Percentiles rank a stretch among this genome's conserved stretches.
Conservation (phyloP, 2,329 filamentous ascomycete genomes). For the Blumeria graminis region DNA sequence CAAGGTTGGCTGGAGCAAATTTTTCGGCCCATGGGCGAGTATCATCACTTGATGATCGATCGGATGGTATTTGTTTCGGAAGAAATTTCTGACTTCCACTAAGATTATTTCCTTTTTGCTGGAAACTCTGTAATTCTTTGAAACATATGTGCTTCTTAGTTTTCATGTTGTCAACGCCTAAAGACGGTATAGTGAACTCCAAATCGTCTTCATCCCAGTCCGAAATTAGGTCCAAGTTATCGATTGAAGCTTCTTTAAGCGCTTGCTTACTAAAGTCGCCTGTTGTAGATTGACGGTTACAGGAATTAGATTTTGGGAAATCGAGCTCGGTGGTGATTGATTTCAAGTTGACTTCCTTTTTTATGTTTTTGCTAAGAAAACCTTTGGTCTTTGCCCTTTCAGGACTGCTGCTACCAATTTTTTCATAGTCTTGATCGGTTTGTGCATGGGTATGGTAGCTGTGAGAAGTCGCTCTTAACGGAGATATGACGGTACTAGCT, state of each 20-base stretch:
- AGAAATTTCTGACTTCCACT: constrained; percentile 27
- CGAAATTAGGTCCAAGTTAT: constrained; percentile 23
- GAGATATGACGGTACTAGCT: too few species aligned
- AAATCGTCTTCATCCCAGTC: constrained; percentile 29
- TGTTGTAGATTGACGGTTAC: neutral
- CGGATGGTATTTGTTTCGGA: constrained; percentile 15
- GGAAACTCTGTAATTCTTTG: neutral
- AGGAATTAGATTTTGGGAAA: neutral
- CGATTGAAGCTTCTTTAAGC: constrained; percentile 13
- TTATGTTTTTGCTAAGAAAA: too few species aligned
- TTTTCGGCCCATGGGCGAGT: constrained; percentile 66
- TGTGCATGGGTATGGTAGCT: too few species aligned
- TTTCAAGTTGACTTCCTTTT: too few species aligned
- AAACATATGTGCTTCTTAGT: constrained; percentile 4
- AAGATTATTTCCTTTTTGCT: constrained; percentile 5
- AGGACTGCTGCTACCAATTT: too few species aligned
- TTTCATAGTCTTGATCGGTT: too few species aligned
- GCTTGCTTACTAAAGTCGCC: neutral
- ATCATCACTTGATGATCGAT: constrained; percentile 19
- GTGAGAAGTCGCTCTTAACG: too few species aligned
- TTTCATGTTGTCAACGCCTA: constrained; percentile 19
- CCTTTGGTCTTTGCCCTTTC: too few species aligned
- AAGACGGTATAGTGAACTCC: constrained; percentile 23
- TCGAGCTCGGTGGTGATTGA: too few species aligned
- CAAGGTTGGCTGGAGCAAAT: constrained; percentile 49